Base-by-base conservation (phyloP, 2,329 filamentous ascomycete genomes). In the Botryotinia narcissicola region DNA sequence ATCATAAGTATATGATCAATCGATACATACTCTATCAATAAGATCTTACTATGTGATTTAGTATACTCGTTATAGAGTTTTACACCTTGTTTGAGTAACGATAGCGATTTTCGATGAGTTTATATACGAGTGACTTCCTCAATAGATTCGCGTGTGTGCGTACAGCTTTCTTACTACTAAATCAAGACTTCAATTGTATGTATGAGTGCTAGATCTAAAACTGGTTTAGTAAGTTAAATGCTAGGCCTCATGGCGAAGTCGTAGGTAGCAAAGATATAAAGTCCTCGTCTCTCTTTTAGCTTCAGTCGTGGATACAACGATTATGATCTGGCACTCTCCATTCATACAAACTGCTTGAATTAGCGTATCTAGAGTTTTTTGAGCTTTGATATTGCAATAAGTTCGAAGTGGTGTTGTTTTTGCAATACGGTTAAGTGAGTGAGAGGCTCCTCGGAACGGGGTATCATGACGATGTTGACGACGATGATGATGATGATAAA, bases 371-470 rank as follows among this genome's bases (percentile, higher is more conserved):
- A 29, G 2, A 7, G 10, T 14, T 0, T 0, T 57, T 29, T 18
- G 6, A 29, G 3, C 16, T 29, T 0, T 57, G 12, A 29, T 29
- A 9, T 0, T 29, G 6, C 18, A 7, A 9, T 29, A 29, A 4
- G 0, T 1, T 57, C 3, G 6, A 18, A 29, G 12, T 18, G n/a
- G 14, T 29, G 14, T 57, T 6, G 48, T 4, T 51, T 12, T 51
- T 25, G 48, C 0, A 3, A 7, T n/a, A 0, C 6, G 10, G 0
- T 51, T n/a, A 7, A 14, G 12, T 16, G 4, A 16, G 0, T n/a
- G 48, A 7, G 12, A 51, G 5, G 4, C 22, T 48, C 1, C 1
- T 5, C 22, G 3, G 8, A 7, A 25, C 25, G 46, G 22, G 2
- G 22, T 18, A 12, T 48, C 0, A 25, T 48, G 46, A 22, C 9